Percentiles rank a stretch among this genome's conserved stretches.
Conservation (phyloP, 1,139 yeast species). For the Pichia sp. region DNA sequence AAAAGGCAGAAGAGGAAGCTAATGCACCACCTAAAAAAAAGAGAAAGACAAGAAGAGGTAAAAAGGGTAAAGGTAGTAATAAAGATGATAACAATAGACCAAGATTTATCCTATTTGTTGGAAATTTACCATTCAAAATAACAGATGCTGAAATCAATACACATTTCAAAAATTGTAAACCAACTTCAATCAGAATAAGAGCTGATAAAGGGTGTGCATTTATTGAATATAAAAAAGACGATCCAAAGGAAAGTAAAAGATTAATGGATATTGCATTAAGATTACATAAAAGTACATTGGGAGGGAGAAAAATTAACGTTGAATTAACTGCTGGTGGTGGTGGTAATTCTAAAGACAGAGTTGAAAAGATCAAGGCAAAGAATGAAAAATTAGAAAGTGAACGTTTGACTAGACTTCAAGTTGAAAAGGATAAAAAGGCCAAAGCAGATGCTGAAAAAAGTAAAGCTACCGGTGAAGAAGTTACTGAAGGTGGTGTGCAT, state of each 20-base stretch:
- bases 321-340: conserved; percentile 98
- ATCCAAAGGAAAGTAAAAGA: conserved; percentile 57
- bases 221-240: conserved; percentile 64
- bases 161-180: conserved; percentile 73
- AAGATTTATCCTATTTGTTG: conserved; percentile 81
- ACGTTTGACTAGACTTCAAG: conserved; percentile 44
- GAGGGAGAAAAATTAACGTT: conserved; percentile 76
- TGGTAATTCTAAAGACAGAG: conserved; percentile 71
- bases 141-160: conserved; percentile 53
- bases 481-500: conserved; percentile 40
- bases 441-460: conserved; percentile 24
- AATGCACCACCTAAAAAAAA: conserved; percentile 42
- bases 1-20: conserved; percentile 13
- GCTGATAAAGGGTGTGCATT: conserved; percentile 89
- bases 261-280: conserved; percentile 77
- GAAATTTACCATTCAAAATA: conserved; percentile 75
- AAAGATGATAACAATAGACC: conserved; percentile 40
- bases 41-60: conserved; percentile 72
- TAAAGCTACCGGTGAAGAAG: conserved; percentile 4
- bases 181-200: conserved; percentile 71
- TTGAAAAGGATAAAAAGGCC: conserved; percentile 30
- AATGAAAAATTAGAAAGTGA: conserved; percentile 68
- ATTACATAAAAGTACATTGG: conserved; percentile 68
- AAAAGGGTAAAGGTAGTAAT: conserved; percentile 48
- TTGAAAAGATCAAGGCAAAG: conserved; percentile 68